phyloP scores from a whole-genome alignment of 257 asterid genomes.

The Ilex aquifolium region DNA sequence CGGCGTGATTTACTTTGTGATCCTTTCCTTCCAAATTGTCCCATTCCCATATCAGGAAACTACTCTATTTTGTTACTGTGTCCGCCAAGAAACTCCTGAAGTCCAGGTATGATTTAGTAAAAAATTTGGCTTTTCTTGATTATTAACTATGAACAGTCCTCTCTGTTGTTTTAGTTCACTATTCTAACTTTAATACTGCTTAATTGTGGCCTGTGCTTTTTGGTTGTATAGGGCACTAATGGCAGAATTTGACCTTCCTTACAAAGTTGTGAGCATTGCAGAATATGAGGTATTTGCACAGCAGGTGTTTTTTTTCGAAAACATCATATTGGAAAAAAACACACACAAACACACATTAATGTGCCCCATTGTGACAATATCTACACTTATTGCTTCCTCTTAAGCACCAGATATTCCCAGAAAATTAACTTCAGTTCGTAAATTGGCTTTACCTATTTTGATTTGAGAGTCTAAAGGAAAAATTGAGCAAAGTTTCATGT shows the following conservation, averaged over 20 bases:
- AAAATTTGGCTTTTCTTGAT: constrained; percentile 4
- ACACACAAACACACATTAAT: no score
- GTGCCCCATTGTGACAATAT: no score
- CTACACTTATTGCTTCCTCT: background rate
- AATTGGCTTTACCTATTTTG: background rate
- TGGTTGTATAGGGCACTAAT: constrained; percentile 53
- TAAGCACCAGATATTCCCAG: no score
- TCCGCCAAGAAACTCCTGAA: constrained; percentile 44
- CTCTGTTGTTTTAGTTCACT: background rate
- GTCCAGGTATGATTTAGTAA: constrained; percentile 53
- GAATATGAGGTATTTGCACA: constrained; percentile 69
- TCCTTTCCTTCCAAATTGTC: no score
- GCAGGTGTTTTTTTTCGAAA: background rate
- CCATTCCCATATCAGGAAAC: constrained; percentile 36
- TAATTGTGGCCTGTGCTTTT: constrained; percentile 12
- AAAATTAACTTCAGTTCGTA: background rate
- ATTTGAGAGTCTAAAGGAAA: constrained; percentile 67
- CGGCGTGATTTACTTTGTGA: no score
- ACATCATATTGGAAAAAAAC: no score
- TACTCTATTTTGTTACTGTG: constrained; percentile 70
- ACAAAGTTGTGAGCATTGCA: constrained; percentile 60
- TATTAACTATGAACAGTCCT: constrained; percentile 4
- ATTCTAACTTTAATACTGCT: constrained; percentile 4
- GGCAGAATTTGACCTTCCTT: constrained; percentile 80
- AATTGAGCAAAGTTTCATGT: constrained; percentile 69